Conservation (phyloP, 768 basidiomycete genomes). For the Gymnopilus junonius region DNA sequence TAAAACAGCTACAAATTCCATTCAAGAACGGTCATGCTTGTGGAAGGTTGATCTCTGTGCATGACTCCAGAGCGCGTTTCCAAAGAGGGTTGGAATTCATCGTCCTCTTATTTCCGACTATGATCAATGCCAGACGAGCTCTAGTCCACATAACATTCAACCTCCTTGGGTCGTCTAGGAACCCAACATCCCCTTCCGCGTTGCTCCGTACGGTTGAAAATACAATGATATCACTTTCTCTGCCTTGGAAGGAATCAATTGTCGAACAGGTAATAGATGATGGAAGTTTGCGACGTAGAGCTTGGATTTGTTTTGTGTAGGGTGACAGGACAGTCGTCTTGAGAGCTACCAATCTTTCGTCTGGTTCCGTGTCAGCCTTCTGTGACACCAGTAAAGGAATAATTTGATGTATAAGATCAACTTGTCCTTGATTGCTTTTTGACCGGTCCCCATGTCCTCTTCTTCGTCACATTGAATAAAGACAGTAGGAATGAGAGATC, state of each 20-base stretch:
- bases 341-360: slow-evolving; percentile 25
- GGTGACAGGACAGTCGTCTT: slow-evolving; percentile 60
- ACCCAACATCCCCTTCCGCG: slow-evolving; percentile 62
- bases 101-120: slow-evolving; percentile 62
- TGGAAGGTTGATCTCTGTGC: slow-evolving; percentile 31
- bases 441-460: slow-evolving; percentile 65
- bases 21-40: too few species aligned
- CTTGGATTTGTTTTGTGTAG: slow-evolving; percentile 59
- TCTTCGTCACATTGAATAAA: slow-evolving; percentile 62
- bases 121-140: slow-evolving; percentile 57
- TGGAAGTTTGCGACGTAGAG: slow-evolving; percentile 45
- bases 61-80: slow-evolving; percentile 53
- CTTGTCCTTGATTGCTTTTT: slow-evolving; percentile 66
- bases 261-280: slow-evolving; percentile 48
- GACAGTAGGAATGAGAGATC: slow-evolving; percentile 50
- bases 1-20: too few species aligned
- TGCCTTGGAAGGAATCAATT: slow-evolving; percentile 69
- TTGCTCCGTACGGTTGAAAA: slow-evolving; percentile 71
- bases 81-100: slow-evolving; percentile 51
- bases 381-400: slow-evolving; percentile 43
- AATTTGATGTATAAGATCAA: slow-evolving; percentile 52
- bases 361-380: slow-evolving; percentile 16
- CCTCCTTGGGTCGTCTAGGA: slow-evolving; percentile 61
- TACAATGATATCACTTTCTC: slow-evolving; percentile 69
- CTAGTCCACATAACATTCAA: slow-evolving; percentile 78